Base-by-base conservation (phyloP, 768 basidiomycete species). In the Lentinula guzmanii region DNA sequence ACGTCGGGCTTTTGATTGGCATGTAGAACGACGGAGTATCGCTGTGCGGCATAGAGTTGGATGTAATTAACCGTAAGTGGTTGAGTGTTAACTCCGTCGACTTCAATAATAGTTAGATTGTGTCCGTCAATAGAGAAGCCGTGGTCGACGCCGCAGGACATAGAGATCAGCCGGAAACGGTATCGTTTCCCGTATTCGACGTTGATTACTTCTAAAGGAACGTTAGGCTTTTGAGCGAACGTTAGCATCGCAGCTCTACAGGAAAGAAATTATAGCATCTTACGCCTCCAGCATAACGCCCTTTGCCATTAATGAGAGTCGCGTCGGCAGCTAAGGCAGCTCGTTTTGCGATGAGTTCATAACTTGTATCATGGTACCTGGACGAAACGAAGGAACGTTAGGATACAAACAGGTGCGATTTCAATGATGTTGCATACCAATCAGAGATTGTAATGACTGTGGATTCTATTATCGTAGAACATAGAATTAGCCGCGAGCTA, bases 131-230 rank as follows among this genome's bases (percentile, higher is more conserved):
- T 78, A 5, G 80, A 79, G 64, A 84, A 81, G 0, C 58, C 50
- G 61, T 69, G 79, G 63, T 72, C 70, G 2, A 78, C 74, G 52
- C 78, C 77, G 68, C 82, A 82, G 11, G 79, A 77, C 57, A 79
- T 76, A 59, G 64, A 71, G 65, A 86, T 69, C 13, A 86, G 59
- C 10, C 84, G 81, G 72, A 86, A 78, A 45, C 85, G 79, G 66
- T 85, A 85, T 41, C 81, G 73, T 56, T 74, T 74, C 11, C 77
- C 79, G 0, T 61, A 58, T 2, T 67, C 61, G 50, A 85, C 81
- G 58, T 76, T 74, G 58, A 79, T 70, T 8, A 79, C 70, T 8
- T 48, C 46, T 24, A 48, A n/a, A 48, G 46, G 67, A 0, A 72
- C n/a, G 21, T 48, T 48, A 13, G 46, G 46, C 46, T 48, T 5